Evolutionary conservation across 345 rosid species (phyloP), one percentile per base, ranked within the genome.

Genomic region (Moricandia arvensis): DNA sequence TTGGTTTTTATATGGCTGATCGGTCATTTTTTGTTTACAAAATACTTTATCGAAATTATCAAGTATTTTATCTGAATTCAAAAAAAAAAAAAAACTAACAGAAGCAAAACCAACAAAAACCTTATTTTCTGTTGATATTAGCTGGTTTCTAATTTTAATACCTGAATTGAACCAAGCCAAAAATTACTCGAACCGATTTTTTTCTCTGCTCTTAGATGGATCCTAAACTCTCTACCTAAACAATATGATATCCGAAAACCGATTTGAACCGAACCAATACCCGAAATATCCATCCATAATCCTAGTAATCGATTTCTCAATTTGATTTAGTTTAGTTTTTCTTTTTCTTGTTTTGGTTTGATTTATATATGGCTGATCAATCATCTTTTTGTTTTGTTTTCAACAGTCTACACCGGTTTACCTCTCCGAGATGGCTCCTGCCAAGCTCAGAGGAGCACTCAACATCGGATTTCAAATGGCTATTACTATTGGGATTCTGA

Each of bases 391-490:
- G n/a, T 43, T 12, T 21, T 66, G 3, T 49, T 16, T 15, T 73
- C 31, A 16, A 15, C 55, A 86, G 88, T 87, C 88, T 63, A 84
- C 85, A 63, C 90, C 90, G 0, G 84, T 87, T 13, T 87, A 87
- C 71, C 82, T 87, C 17, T 85, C 88, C 0, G 88, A 87, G 75
- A 83, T 87, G 90, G 88, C 90, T 38, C 90, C 90, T 0, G 81
- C 88, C 2, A 78, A 80, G 60, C 16, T 83, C 13, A 53, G 90
- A 60, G 90, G 88, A 69, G 88, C 90, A 15, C 80, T 85, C 13
- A 83, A 82, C 72, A 85, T 87, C 8, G 84, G 87, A 6, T 87
- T 87, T 66, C 90, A 83, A 66, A 83, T 87, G 88, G 87, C 90
- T 2, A 83, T 85, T 8, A 87, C 90, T 0, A 27, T 85, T 0